Percentiles rank a stretch among this genome's conserved stretches.
These are phyloP conservation scores for Trichothecium roseum DNA, from an alignment of 2,329 filamentous ascomycete species.

Conservation along the genomic window DNA sequence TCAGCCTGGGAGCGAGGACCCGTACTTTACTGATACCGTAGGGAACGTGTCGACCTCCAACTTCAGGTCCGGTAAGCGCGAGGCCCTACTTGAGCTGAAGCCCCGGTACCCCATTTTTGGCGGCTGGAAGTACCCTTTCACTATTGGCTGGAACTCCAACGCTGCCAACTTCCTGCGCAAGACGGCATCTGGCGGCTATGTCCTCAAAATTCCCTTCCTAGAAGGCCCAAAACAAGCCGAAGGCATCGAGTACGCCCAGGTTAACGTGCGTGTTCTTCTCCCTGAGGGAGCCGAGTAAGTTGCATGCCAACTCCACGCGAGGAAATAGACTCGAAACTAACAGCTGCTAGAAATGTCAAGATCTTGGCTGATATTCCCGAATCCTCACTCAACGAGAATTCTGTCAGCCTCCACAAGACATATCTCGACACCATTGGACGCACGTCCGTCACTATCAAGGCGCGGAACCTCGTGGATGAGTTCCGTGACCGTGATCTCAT, in stretches of 20 bases:
- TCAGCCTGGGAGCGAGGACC: conserved; percentile 66
- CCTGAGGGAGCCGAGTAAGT: conserved; percentile 83
- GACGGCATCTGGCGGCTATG: conserved; percentile 57
- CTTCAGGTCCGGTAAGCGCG: conserved; percentile 67
- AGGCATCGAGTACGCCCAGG: conserved; percentile 74
- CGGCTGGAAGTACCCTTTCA: conserved; percentile 97
- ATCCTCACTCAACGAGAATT: conserved; percentile 47
- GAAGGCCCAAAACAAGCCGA: conserved; percentile 82
- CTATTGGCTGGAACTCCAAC: conserved; percentile 89
- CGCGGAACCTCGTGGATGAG: conserved; percentile 83
- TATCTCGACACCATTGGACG: conserved; percentile 92
- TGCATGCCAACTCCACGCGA: not conserved
- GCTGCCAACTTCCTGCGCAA: conserved; percentile 66
- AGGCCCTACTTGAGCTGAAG: conserved; percentile 80
- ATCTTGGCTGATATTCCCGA: conserved; percentile 64
- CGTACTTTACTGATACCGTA: conserved; percentile 93
- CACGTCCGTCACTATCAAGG: conserved; percentile 69
- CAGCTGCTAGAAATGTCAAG: conserved; percentile 59
- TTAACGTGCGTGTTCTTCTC: conserved; percentile 72
- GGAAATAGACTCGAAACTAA: conserved; percentile 11
- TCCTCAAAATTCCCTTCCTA: conserved; percentile 84
- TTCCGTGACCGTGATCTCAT: conserved; percentile 73
- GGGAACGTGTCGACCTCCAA: conserved; percentile 92
- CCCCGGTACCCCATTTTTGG: conserved; percentile 95
- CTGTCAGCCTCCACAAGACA: conserved; percentile 61